Evolutionary conservation across 1,284 basidiomycete genomes (phyloP), one percentile per base, ranked within the genome.

Genomic region (Ceratobasidium sp.): DNA sequence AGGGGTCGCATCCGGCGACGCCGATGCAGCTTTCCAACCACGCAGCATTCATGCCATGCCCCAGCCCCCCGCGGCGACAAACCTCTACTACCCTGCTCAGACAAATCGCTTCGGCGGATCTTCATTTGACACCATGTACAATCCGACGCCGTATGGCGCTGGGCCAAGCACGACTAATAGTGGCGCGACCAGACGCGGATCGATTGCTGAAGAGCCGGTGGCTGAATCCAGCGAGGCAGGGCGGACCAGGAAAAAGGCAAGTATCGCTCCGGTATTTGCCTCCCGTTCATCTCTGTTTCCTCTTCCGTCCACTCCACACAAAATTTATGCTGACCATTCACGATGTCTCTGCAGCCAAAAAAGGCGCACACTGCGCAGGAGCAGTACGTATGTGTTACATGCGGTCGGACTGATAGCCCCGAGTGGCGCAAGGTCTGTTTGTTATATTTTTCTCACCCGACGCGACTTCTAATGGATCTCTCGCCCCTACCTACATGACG

Each of bases 401-500:
- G 92, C 77, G 92, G 92, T 27, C 86, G 90, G 69, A 93, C 91
- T 0, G 91, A 92, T 80, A 94, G 91, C 34, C 92, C 90, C 0
- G 92, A 92, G 83, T 94, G 90, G 93, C 88, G 90, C 79, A 95
- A 92, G 88, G 92, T 90, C 74, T 73, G 82, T 79, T 49, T 4
- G n/a, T n/a, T 43, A 58, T 51, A 77, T 43, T 75, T 51, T 54
- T 77, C 73, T 77, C 74, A 74, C 54, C 76, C 64, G 74, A 24
- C 54, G 6, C 11, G 7, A 6, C 29, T 34, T 56, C 54, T 13
- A 24, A 68, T 75, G 75, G 77, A 56, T 29, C 11, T 31, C 19
- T 56, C 34, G 27, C 16, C 13, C 29, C 29, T 56, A 13, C 54
- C 13, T 56, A 16, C 27, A 76, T 79, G 7, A 79, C 79, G 49